Conservation (phyloP, 176 grass and related monocot species). For the Ampelocalamus luodianensis region DNA sequence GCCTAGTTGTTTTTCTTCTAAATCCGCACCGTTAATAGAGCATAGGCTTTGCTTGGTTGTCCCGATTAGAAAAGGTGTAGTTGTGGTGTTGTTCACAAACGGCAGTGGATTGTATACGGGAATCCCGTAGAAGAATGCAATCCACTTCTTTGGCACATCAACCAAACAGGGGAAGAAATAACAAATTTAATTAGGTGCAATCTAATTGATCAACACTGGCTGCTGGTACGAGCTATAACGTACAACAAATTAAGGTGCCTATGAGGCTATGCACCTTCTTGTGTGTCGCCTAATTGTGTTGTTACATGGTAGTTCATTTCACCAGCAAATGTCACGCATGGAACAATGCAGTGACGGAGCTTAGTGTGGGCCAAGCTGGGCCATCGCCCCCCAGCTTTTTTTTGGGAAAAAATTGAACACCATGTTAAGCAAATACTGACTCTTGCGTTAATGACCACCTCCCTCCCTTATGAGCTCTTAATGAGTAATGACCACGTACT, state of each 20-base stretch:
- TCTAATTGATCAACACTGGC: neutral
- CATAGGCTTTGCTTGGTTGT: neutral
- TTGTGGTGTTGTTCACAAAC: conserved; percentile 2
- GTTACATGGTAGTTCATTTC: neutral
- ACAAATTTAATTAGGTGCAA: neutral
- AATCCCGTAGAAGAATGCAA: conserved; percentile 6
- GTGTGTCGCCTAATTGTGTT: no score
- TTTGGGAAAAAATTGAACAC: no score
- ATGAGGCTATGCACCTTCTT: neutral
- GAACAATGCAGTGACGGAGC: no score
- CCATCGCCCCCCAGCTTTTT: no score
- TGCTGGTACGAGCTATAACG: neutral
- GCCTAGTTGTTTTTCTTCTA: no score
- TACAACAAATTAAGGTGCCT: neutral
- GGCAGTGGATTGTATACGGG: neutral
- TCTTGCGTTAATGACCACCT: no score
- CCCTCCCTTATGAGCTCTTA: no score
- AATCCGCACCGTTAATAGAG: neutral
- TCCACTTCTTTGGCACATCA: conserved; percentile 27
- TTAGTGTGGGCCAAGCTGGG: no score
- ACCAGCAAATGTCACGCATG: neutral
- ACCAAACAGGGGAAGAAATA: conserved; percentile 11
- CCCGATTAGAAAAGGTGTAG: neutral
- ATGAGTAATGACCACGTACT: no score
- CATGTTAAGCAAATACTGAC: no score